Evolutionary conservation across 441 rosid genomes (phyloP).

Genomic region (Pelargonium australe): DNA sequence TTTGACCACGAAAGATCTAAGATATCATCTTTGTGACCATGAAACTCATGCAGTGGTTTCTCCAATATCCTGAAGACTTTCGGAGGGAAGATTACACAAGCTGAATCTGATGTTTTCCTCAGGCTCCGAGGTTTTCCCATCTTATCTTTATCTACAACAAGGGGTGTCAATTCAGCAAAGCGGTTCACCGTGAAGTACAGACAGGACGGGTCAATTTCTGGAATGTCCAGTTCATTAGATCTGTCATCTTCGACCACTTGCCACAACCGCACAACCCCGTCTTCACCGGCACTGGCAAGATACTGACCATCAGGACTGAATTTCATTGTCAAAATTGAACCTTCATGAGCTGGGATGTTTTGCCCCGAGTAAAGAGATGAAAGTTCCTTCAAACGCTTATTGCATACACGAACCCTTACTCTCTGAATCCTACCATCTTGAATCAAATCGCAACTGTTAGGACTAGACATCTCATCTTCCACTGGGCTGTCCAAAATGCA

Average conservation of each 20-base stretch:
- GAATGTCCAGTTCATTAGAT: constrained; percentile 40
- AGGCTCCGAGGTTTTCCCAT: constrained; percentile 38
- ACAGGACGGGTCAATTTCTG: constrained; percentile 53
- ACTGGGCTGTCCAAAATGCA: constrained; percentile 42
- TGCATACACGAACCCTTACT: constrained; percentile 49
- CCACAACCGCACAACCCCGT: constrained; percentile 74
- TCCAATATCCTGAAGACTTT: constrained; percentile 62
- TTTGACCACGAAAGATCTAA: constrained; percentile 91
- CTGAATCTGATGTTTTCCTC: constrained; percentile 49
- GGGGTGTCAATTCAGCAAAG: constrained; percentile 44
- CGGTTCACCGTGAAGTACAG: constrained; percentile 62
- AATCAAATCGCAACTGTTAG: constrained; percentile 18
- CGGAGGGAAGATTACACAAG: constrained; percentile 77
- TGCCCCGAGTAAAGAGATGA: constrained; percentile 66
- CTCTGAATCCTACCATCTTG: constrained; percentile 38
- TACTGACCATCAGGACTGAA: constrained; percentile 75
- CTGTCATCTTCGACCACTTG: constrained; percentile 62
- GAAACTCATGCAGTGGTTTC: constrained; percentile 73
- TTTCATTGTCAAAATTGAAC: constrained; percentile 77
- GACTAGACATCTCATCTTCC: constrained; percentile 27
- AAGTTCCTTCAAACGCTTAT: constrained; percentile 64
- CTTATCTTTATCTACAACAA: constrained; percentile 38
- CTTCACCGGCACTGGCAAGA: constrained; percentile 85
- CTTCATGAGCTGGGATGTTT: constrained; percentile 71
- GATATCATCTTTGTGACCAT: constrained; percentile 62